Percentiles rank a stretch among this genome's conserved stretches.
Conservation (phyloP, 176 grass and related monocot genomes). For the Areca catechu region DNA sequence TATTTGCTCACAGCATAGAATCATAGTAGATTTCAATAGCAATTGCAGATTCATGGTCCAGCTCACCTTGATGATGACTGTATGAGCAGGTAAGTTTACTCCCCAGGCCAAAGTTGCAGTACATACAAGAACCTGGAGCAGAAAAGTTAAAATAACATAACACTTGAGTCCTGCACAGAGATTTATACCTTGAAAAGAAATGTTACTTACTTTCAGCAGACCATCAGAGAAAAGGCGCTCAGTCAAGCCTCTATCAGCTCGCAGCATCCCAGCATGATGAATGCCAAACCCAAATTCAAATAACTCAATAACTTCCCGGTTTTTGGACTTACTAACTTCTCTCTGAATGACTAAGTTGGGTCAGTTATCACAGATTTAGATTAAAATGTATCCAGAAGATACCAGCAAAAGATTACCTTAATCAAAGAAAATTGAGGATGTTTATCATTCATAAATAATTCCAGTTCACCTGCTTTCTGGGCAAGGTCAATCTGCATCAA, state of each 20-base stretch:
- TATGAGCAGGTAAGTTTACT: constrained; percentile 95
- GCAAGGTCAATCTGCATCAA: constrained; percentile 63
- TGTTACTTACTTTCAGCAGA: constrained; percentile 52
- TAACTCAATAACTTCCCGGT: constrained; percentile 74
- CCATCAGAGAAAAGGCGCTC: constrained; percentile 82
- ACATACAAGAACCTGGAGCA: constrained; percentile 79
- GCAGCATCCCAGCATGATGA: constrained; percentile 95
- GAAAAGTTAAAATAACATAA: constrained; percentile 24
- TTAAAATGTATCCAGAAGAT: constrained; percentile 18
- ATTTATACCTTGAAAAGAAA: neutral
- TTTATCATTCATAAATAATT: constrained; percentile 61
- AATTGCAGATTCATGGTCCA: neutral
- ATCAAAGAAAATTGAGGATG: constrained; percentile 70
- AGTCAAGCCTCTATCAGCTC: constrained; percentile 82
- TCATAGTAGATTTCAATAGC: neutral
- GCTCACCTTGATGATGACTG: constrained; percentile 91
- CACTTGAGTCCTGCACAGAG: neutral
- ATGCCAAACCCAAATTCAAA: constrained; percentile 95
- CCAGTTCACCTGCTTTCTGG: constrained; percentile 55
- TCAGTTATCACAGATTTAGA: constrained; percentile 14
- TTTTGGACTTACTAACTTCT: constrained; percentile 91
- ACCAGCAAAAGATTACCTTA: constrained; percentile 43
- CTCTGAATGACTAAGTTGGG: constrained; percentile 42
- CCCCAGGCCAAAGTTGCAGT: constrained; percentile 98
- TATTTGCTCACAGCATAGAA: neutral